Conservation (phyloP, 768 basidiomycete genomes). For the Tulasnella sp. region DNA sequence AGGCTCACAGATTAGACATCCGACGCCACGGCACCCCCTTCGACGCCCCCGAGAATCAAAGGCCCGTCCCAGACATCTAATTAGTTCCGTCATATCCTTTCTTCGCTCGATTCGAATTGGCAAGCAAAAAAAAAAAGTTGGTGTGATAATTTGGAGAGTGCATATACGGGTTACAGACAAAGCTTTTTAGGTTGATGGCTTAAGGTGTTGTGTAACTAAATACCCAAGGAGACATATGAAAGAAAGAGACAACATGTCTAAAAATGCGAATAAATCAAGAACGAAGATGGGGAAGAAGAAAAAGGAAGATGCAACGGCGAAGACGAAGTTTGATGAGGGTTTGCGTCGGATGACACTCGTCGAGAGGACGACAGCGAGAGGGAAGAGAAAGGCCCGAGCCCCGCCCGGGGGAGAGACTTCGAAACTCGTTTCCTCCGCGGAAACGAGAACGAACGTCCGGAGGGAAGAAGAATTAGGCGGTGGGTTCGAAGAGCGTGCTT, state of each 20-base stretch:
- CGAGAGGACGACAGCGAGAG: not conserved
- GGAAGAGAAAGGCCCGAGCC: not conserved
- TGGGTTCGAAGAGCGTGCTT: constrained; percentile 11
- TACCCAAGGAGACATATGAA: not conserved
- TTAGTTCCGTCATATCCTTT: not conserved
- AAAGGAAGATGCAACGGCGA: not conserved
- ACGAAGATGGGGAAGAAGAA: not conserved
- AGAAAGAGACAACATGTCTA: not conserved
- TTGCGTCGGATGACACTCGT: not conserved
- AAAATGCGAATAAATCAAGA: not conserved
- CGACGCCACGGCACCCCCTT: not conserved
- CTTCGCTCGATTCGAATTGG: not conserved
- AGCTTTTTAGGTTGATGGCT: not conserved
- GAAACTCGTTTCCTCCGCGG: not conserved
- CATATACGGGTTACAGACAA: not conserved
- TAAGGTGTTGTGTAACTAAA: not conserved
- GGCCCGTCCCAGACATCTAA: not conserved
- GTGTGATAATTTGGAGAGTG: not conserved
- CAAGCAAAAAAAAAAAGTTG: not conserved
- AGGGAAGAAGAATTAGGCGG: not conserved
- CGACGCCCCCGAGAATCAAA: not conserved
- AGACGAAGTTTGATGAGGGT: not conserved
- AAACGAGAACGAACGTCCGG: not conserved
- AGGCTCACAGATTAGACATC: not conserved
- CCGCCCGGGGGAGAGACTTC: not conserved